phyloP scores from a whole-genome alignment of 129 eudicot species.

The Centella asiatica region DNA sequence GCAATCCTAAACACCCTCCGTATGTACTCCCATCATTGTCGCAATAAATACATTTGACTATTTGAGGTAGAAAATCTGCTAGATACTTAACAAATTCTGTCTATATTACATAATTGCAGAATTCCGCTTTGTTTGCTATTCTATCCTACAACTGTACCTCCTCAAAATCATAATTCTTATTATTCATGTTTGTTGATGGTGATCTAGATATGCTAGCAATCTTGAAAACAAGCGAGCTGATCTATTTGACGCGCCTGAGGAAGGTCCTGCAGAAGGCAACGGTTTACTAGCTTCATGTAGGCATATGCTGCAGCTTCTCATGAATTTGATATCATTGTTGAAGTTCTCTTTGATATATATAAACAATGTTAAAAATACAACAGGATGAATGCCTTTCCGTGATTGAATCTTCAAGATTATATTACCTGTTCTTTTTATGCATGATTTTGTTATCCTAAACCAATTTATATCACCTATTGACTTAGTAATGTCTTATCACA shows the following conservation, averaged over 20 bases:
- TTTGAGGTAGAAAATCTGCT: background rate
- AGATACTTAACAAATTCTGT: background rate
- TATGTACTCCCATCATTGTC: too few species aligned
- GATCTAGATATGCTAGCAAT: slow-evolving; percentile 68
- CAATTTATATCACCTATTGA: too few species aligned
- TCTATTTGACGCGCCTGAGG: slow-evolving; percentile 84
- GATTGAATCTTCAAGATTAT: background rate
- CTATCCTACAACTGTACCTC: background rate
- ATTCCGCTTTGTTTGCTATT: too few species aligned
- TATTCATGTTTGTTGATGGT: slow-evolving; percentile 15
- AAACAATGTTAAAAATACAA: background rate
- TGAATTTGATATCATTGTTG: background rate
- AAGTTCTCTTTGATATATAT: background rate
- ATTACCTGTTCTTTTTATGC: background rate
- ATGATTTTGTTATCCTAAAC: background rate
- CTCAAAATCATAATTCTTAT: background rate
- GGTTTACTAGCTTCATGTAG: slow-evolving; percentile 82
- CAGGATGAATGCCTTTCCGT: background rate
- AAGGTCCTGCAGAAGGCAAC: slow-evolving; percentile 64
- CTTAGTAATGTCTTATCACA: too few species aligned
- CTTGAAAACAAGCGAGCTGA: slow-evolving; percentile 83
- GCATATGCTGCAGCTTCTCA: slow-evolving; percentile 13
- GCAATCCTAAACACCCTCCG: too few species aligned
- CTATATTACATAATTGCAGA: too few species aligned
- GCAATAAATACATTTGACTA: background rate